A percentile compares a stretch with the other conserved stretches of the same genome.
Conservation (phyloP, 1,284 basidiomycete genomes). For the Leccinum pallidistipes region DNA sequence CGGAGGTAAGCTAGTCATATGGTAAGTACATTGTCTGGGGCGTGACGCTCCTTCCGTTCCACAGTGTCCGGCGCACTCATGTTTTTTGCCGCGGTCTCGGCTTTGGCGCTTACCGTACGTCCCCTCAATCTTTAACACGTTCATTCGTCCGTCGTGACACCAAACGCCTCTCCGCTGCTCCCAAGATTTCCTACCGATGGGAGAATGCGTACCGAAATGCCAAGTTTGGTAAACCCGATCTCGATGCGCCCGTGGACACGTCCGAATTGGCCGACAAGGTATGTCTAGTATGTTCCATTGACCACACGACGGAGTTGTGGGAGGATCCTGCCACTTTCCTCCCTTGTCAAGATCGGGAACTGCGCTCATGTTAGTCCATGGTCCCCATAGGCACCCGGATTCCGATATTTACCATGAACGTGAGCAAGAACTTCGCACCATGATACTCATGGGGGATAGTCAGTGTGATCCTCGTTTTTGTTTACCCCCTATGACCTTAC, state of each 20-base stretch:
- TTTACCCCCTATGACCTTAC: not conserved
- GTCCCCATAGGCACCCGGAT: not conserved
- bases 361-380: not conserved
- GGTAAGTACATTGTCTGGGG: not conserved
- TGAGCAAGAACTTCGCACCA: not conserved
- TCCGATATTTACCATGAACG: not conserved
- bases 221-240: slow-evolving; percentile 52
- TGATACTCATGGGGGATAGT: not conserved
- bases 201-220: slow-evolving; percentile 61
- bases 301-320: not conserved
- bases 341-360: not conserved
- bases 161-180: not conserved
- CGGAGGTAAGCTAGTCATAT: slow-evolving; percentile 16
- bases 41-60: not conserved
- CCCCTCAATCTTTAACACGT: not conserved
- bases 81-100: slow-evolving; percentile 56
- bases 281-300: not conserved
- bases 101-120: slow-evolving; percentile 54
- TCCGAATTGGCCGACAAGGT: slow-evolving; percentile 36
- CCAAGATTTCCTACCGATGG: slow-evolving; percentile 57
- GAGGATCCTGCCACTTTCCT: not conserved
- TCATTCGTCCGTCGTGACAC: not conserved
- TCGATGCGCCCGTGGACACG: slow-evolving; percentile 58
- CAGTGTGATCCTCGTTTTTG: not conserved
- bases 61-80: slow-evolving; percentile 56